Evolutionary conservation across 2,329 filamentous ascomycete species (phyloP), one percentile per base, ranked within the genome.

Genomic region (Fusarium penzigii): DNA sequence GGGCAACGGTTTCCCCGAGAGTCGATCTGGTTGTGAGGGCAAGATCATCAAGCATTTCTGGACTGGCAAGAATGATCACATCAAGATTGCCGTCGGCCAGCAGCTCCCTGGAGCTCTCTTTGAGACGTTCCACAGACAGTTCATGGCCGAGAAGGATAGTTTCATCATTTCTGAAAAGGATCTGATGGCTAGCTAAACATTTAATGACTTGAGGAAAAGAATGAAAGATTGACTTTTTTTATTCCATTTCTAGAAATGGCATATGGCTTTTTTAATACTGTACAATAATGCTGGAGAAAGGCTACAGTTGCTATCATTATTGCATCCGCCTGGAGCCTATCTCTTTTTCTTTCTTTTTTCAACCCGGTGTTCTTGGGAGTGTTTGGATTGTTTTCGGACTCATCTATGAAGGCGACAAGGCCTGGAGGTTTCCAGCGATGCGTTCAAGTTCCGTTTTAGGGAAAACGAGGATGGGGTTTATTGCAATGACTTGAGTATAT

Each of bases 31-130:
- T 16, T 77, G 75, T 51, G 56, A 69, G 10, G 75, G 75, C 36
- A 67, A 65, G 39, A 73, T 77, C 49, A 70, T 77, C 52, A 70
- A 73, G 55, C 75, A 77, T 56, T 58, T 76, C 52, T 77, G 75
- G 75, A 74, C 70, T 1, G 68, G 70, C 56, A 77, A 77, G 63
- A 55, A 67, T 44, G 60, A 66, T 42, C 65, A 70, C 55, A 72
- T 75, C 58, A 75, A 74, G 65, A 57, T 70, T 7, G 69, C 70
- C 46, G 69, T 75, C 6, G 69, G 66, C 17, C 58, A 70, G 36
- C 71, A 74, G 46, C 56, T 74, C 29, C 72, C 72, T 5, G 72
- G 72, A 7, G 63, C 63, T 6, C 65, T 67, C 29, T 59, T 74
- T 13, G 64, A 68, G 42, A 59, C 69, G 11, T 72, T 74, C 53